A percentile compares a stretch with the other conserved stretches of the same genome.
Conservation (phyloP, 768 basidiomycete species). For the Ramaria sp. region DNA sequence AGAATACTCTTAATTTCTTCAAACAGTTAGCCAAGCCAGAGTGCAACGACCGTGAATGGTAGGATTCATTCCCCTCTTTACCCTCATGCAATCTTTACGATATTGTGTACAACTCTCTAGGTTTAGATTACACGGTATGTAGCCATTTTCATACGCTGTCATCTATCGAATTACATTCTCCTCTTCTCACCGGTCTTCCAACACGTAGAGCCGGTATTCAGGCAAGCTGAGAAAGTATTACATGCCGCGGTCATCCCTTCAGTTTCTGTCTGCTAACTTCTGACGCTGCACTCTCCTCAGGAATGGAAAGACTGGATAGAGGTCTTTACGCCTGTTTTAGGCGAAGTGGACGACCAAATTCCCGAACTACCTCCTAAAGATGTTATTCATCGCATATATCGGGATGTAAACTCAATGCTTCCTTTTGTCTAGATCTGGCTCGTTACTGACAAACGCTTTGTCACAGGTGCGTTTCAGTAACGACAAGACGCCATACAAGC, state of each 20-base stretch:
- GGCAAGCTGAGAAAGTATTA: slow-evolving; percentile 58
- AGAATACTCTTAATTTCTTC: slow-evolving; percentile 78
- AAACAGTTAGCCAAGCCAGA: slow-evolving; percentile 56
- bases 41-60: slow-evolving; percentile 83
- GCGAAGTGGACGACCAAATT: slow-evolving; percentile 70
- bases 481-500: slow-evolving; percentile 95
- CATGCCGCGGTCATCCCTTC: background rate
- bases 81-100: too few species aligned
- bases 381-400: slow-evolving; percentile 84
- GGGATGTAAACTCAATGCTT: slow-evolving; percentile 45
- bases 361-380: slow-evolving; percentile 88
- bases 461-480: slow-evolving; percentile 83
- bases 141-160: background rate
- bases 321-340: slow-evolving; percentile 52
- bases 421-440: background rate
- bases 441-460: background rate
- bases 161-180: background rate
- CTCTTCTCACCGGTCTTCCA: background rate
- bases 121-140: slow-evolving; percentile 72
- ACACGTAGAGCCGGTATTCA: slow-evolving; percentile 59
- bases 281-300: slow-evolving; percentile 10
- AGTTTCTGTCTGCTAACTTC: background rate
- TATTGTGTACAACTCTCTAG: slow-evolving; percentile 25
- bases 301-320: slow-evolving; percentile 86
- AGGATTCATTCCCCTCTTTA: slow-evolving; percentile 11